Evolutionary conservation across 2,329 filamentous ascomycete genomes (phyloP).

Genomic region (Dothiorella sarmentorum): DNA sequence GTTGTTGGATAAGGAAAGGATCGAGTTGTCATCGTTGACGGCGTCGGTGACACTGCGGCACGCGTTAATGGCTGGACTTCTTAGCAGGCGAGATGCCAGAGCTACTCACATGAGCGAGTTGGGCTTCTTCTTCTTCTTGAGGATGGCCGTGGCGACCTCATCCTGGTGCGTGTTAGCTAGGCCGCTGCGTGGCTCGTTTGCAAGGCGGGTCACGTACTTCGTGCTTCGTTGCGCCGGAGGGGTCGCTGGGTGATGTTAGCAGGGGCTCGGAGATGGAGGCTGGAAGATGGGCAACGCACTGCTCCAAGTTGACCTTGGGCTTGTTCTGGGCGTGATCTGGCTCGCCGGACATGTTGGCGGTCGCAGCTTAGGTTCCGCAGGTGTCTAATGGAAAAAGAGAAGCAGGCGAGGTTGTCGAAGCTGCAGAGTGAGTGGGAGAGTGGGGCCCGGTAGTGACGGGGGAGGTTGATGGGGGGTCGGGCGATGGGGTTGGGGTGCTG

Average conservation of each 20-base stretch:
- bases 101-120: conserved; percentile 87
- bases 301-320: conserved; percentile 48
- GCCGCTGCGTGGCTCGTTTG: conserved; percentile 19
- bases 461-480: neutral
- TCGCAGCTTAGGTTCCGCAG: conserved; percentile 4
- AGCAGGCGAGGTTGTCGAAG: neutral
- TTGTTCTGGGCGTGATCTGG: conserved; percentile 43
- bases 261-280: conserved; percentile 20
- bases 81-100: conserved; percentile 23
- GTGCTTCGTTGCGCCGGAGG: conserved; percentile 83
- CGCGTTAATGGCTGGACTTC: too few relatives aligned
- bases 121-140: conserved; percentile 99
- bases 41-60: conserved; percentile 85
- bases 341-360: conserved; percentile 47
- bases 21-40: conserved; percentile 98
- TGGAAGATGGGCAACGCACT: conserved; percentile 34
- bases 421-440: conserved; percentile 2
- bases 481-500: conserved; percentile 3
- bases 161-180: conserved; percentile 56
- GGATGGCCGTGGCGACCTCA: conserved; percentile 89
- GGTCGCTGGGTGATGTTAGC: conserved; percentile 64
- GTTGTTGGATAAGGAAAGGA: conserved; percentile 96
- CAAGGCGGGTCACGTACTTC: conserved; percentile 56
- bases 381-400: neutral
- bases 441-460: conserved; percentile 1